Conservation (phyloP, 768 basidiomycete genomes). For the Rhodotorula sphaerocarpa region DNA sequence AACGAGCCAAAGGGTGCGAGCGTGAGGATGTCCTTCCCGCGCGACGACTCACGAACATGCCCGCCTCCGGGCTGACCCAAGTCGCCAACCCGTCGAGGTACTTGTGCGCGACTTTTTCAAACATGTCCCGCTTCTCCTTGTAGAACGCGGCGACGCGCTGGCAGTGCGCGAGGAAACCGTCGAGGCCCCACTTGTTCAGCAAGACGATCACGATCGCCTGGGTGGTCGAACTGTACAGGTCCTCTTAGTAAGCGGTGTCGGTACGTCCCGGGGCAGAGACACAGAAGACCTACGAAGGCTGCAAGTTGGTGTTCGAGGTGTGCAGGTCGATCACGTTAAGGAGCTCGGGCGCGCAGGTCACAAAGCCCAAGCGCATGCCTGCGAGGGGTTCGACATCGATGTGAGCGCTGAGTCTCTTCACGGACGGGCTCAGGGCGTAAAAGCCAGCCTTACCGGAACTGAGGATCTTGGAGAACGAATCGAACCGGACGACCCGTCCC, state of each 20-base stretch:
- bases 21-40: no score
- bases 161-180: conserved; percentile 64
- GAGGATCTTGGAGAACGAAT: conserved; percentile 75
- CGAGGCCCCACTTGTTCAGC: conserved; percentile 64
- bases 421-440: no score
- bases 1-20: background rate
- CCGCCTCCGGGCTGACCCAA: conserved; percentile 57
- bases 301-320: conserved; percentile 53
- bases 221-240: conserved; percentile 26
- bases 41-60: conserved; percentile 74
- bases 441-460: conserved; percentile 40
- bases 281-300: conserved; percentile 36
- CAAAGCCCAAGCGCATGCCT: conserved; percentile 73
- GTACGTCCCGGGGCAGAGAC: no score
- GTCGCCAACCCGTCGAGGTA: conserved; percentile 66
- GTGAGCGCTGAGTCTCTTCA: no score
- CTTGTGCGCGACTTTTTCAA: conserved; percentile 64
- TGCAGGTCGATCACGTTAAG: conserved; percentile 62
- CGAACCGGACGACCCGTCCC: conserved; percentile 78
- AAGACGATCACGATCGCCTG: conserved; percentile 56
- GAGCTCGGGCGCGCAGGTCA: conserved; percentile 62
- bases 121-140: conserved; percentile 62
- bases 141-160: conserved; percentile 50
- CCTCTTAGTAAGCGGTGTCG: conserved; percentile 2
- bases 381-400: conserved; percentile 50